Percentiles rank a stretch among this genome's conserved stretches.
Evolutionary conservation across 805 yeast genomes (phyloP).

Genomic region (Zygoascus bituminiphila): DNA sequence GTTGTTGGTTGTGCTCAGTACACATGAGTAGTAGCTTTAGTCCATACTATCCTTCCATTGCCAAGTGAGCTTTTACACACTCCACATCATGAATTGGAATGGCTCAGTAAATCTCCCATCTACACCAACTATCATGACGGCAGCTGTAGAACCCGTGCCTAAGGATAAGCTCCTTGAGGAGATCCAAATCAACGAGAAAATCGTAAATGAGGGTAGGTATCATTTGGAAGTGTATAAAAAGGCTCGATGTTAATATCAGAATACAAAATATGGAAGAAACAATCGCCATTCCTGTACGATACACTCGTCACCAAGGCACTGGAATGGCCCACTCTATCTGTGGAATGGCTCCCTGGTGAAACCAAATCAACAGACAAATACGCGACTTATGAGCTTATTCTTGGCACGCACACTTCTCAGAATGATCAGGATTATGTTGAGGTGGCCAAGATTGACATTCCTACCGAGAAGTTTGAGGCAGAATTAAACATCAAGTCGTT

Average conservation of each 20-base stretch:
- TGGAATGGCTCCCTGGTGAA: constrained; percentile 54
- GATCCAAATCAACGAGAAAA: constrained; percentile 18
- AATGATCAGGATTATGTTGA: constrained; percentile 40
- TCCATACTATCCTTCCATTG: too few relatives aligned
- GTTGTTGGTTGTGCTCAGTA: too few relatives aligned
- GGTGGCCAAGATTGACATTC: constrained; percentile 33
- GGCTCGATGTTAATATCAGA: constrained; percentile 21
- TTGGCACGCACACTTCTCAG: constrained; percentile 59
- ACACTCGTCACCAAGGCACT: constrained; percentile 46
- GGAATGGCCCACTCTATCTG: constrained; percentile 53
- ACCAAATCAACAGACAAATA: constrained; percentile 14
- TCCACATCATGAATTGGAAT: too few relatives aligned
- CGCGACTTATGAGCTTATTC: constrained; percentile 40
- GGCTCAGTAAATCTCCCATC: too few relatives aligned
- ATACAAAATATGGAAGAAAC: constrained; percentile 58
- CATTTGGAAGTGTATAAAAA: neutral
- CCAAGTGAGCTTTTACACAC: too few relatives aligned
- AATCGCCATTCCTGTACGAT: constrained; percentile 50
- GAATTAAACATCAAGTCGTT: constrained; percentile 2
- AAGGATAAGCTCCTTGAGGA: constrained; percentile 11
- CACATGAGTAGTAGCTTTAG: too few relatives aligned
- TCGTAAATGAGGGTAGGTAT: constrained; percentile 19
- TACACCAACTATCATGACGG: constrained; percentile 1
- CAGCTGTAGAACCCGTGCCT: constrained; percentile 1
- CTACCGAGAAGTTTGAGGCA: constrained; percentile 17